phyloP scores from a whole-genome alignment of 768 basidiomycete genomes.

The Xerocomus potaroensis region DNA sequence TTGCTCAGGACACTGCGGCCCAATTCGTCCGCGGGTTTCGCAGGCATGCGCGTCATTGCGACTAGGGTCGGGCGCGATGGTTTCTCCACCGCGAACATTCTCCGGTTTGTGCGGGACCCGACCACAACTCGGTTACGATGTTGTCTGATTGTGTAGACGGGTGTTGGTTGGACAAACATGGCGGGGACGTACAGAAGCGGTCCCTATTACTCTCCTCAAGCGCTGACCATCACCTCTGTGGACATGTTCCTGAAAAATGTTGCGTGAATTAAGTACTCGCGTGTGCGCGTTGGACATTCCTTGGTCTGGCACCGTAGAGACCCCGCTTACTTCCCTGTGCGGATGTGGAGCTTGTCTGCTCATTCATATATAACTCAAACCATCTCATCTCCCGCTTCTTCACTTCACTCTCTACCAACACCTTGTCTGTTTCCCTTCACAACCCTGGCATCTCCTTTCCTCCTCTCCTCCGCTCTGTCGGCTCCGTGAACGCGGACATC shows the following conservation, averaged over 20 bases:
- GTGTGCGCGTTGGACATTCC: too few species aligned
- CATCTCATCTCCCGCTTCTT: neutral
- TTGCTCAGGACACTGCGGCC: constrained; percentile 3
- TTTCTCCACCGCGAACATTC: too few species aligned
- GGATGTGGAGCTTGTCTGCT: constrained; percentile 8
- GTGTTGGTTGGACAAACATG: constrained; percentile 6
- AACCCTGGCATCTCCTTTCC: constrained; percentile 17
- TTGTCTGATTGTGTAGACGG: constrained; percentile 11
- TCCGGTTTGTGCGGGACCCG: too few species aligned
- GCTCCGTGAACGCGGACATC: constrained; percentile 23
- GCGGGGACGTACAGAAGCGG: constrained; percentile 26
- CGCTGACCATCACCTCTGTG: too few species aligned
- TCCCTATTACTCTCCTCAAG: constrained; percentile 8
- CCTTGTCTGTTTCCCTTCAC: too few species aligned
- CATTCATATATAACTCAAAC: constrained; percentile 18
- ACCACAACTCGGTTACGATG: constrained; percentile 9
- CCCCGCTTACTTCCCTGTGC: constrained; percentile 29
- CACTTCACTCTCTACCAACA: neutral
- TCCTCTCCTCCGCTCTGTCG: constrained; percentile 22
- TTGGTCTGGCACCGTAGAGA: constrained; percentile 28
- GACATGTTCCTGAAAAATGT: constrained; percentile 22
- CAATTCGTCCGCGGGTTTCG: constrained; percentile 21
- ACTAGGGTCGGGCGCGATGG: too few species aligned
- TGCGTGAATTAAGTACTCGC: constrained; percentile 18
- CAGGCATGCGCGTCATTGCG: constrained; percentile 15